Conservation (phyloP, 2,329 filamentous ascomycete species). For the Penicillium sp. region DNA sequence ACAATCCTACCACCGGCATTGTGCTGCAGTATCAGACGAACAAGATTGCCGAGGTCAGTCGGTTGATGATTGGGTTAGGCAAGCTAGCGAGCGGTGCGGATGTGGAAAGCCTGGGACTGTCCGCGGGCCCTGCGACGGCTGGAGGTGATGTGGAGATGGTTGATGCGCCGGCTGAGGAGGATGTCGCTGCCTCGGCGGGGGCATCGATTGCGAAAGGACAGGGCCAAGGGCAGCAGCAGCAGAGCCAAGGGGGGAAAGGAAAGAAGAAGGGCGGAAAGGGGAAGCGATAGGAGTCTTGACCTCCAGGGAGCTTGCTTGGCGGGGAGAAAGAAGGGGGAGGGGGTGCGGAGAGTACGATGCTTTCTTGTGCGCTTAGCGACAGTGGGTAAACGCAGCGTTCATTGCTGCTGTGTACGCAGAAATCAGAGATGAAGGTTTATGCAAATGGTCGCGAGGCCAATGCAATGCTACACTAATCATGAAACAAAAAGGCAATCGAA, state of each 20-base stretch:
- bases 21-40: conserved; percentile 86
- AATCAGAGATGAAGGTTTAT: too few species aligned
- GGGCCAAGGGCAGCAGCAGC: conserved; percentile 21
- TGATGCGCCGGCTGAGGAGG: conserved; percentile 26
- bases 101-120: conserved; percentile 49
- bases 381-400: too few species aligned
- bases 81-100: conserved; percentile 63
- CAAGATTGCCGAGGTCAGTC: conserved; percentile 82
- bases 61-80: conserved; percentile 71
- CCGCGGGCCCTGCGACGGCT: conserved; percentile 29
- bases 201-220: conserved; percentile 12
- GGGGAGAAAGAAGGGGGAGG: too few species aligned
- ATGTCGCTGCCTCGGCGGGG: conserved; percentile 34
- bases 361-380: too few species aligned
- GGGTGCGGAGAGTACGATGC: too few species aligned
- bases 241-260: conserved; percentile 27
- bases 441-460: too few species aligned
- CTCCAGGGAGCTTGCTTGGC: too few species aligned
- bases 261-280: conserved; percentile 67
- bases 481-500: too few species aligned
- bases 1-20: conserved; percentile 72
- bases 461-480: too few species aligned
- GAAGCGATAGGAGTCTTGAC: conserved; percentile 50
- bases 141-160: conserved; percentile 30
- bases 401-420: too few species aligned